Evolutionary conservation across 176 grass and related monocot genomes (phyloP), one percentile per base, ranked within the genome.

Genomic region (Juncus effusus): DNA sequence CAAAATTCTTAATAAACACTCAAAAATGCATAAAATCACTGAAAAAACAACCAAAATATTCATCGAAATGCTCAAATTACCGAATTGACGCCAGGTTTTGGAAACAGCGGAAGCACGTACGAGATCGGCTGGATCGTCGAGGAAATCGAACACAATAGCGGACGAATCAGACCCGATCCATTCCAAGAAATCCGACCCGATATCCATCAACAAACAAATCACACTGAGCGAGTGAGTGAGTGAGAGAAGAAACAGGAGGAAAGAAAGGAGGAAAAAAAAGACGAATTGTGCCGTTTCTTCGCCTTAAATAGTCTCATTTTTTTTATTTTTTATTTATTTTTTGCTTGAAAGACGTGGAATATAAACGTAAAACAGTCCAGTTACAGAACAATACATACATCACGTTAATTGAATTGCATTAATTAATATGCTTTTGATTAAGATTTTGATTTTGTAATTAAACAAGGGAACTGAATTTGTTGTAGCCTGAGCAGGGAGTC

Each of bases 21-120:
- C 15, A 16, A 61, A 28, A 61, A 36, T 10, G 16, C 13, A 61
- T 38, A 3, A 61, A 36, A 61, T 4, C 11, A 11, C 14, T 4
- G 5, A 57, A 16, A 47, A 47, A 47, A 47, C 6, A 47, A 47
- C 19, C 54, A 57, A 13, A 13, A 57, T 2, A 57, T 13, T 57
- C 14, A 57, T 13, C 54, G n/a, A 57, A 11, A 57, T 11, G 5
- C 10, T 57, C 54, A 57, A 57, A 13, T 65, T 51, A 90, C 87
- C 79, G 65, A 91, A 78, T 10, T 49, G 40, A 39, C 83, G 83
- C 87, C 87, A 91, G 5, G 87, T 86, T 55, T 63, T 66, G 50
- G 87, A 91, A 42, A 86, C 76, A 74, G 87, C 68, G 41, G 76
- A 62, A 13, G 80, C 76, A 13, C 83, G 76, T 49, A 56, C 83